Conservation (phyloP, 208 protist genomes). For the Naegleria fowleri region DNA sequence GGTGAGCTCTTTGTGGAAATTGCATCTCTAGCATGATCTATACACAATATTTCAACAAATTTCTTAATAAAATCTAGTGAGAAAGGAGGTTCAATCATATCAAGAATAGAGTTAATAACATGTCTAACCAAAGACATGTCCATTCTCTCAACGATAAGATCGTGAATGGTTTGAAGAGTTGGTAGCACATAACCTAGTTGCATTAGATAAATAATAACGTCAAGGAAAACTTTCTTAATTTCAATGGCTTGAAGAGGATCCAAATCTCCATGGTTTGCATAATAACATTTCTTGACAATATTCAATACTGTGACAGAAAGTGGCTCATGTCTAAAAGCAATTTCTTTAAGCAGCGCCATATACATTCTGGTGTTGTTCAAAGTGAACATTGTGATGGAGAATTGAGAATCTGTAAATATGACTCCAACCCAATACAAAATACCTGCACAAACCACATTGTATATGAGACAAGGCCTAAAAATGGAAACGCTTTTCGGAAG, state of each 20-base stretch:
- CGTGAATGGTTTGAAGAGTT: not conserved
- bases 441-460: conserved; percentile 6
- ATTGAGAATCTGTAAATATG: conserved; percentile 8
- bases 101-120: not conserved
- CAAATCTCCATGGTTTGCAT: not conserved
- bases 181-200: conserved; percentile 21
- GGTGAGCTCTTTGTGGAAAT: not conserved
- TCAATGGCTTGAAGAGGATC: conserved; percentile 21
- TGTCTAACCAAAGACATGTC: not conserved
- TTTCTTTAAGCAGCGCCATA: conserved; percentile 5
- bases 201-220: conserved; percentile 10
- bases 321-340: not conserved
- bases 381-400: not conserved
- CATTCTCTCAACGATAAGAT: not conserved
- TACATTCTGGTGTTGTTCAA: conserved; percentile 23
- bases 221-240: not conserved
- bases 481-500: not conserved
- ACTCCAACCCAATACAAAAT: conserved; percentile 1
- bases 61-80: not conserved
- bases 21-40: not conserved
- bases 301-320: not conserved
- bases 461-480: not conserved
- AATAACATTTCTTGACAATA: conserved; percentile 1
- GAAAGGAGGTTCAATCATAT: conserved; percentile 3
- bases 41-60: conserved; percentile 17